Base-by-base conservation (phyloP, 768 basidiomycete genomes). In the Stropharia rugosoannulata region DNA sequence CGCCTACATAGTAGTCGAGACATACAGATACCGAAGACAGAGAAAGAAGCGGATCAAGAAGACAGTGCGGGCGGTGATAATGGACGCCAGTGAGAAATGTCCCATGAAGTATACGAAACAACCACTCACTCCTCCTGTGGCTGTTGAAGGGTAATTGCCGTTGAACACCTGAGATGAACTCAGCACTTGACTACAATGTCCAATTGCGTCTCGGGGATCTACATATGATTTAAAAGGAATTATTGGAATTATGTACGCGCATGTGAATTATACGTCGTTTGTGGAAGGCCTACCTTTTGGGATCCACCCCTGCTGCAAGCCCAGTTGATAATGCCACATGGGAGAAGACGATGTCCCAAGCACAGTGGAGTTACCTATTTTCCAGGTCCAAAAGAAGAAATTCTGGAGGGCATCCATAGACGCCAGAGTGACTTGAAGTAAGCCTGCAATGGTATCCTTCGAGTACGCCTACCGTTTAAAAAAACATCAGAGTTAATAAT, bases 301-400 rank as follows among this genome's bases (percentile, higher is more conserved):
- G 66, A 96, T 84, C 90, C 91, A 97, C 7, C 93, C 93, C 54
- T 85, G 73, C 64, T 90, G 78, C 53, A 93, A 73, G n/a, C 94
- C 94, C 37, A 95, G 85, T 65, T 83, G 78, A 75, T 96, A 97
- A 51, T 90, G 85, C 94, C 95, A 96, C 60, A 89, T 81, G 8
- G 92, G 90, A 22, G 81, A 73, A 43, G 87, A 84, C 11, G 90
- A 84, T 27, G 81, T 85, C 29, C 85, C 85, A 41, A 82, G 78
- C 1, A 70, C 68, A 3, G 85, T 82, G n/a, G 90, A 93, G 66
- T 89, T 86, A 49, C 93, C 91, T 56, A 95, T 93, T 71, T 93
- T 93, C 91, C 92, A 96, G 0, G 91, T 94, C 94, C 94, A 97
- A 79, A 93, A 95, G 79, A 95, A 96, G 80, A 82, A 95, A 70